phyloP scores from a whole-genome alignment of 2,329 filamentous ascomycete species.

The Catunica adiposa region DNA sequence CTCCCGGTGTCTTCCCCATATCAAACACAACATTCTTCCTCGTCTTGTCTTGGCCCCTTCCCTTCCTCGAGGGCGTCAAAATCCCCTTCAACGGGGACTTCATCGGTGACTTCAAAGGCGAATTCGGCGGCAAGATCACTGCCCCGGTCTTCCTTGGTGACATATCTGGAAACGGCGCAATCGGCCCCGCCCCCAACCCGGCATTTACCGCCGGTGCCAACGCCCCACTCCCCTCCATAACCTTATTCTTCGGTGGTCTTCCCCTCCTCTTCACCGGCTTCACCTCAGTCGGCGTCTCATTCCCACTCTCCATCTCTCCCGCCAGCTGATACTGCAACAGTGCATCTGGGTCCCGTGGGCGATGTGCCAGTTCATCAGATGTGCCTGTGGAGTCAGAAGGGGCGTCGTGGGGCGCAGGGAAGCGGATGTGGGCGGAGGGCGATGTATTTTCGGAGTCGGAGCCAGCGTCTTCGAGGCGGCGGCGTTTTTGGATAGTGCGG shows the following conservation, averaged over 20 bases:
- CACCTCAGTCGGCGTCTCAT: neutral
- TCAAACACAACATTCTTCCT: slow-evolving; percentile 42
- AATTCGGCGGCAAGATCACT: neutral
- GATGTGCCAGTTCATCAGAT: neutral
- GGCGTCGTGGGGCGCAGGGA: neutral
- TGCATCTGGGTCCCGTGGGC: neutral
- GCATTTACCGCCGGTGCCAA: neutral
- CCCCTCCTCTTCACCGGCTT: slow-evolving; percentile 1
- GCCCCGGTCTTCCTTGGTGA: slow-evolving; percentile 4
- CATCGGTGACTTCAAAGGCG: slow-evolving; percentile 7
- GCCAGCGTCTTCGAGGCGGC: slow-evolving; percentile 10
- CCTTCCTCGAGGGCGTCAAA: slow-evolving; percentile 34
- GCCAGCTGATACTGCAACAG: neutral
- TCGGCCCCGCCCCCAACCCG: neutral
- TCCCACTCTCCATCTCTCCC: neutral
- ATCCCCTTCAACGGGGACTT: slow-evolving; percentile 34
- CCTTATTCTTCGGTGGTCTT: slow-evolving; percentile 11
- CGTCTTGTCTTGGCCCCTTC: slow-evolving; percentile 20
- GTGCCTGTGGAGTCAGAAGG: neutral
- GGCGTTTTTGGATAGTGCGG: slow-evolving; percentile 4
- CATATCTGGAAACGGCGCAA: neutral
- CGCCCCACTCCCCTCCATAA: slow-evolving; percentile 4
- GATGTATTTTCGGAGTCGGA: too few species aligned
- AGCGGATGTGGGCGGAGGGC: slow-evolving; percentile 1
- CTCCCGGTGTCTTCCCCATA: slow-evolving; percentile 20